Percentiles rank a stretch among this genome's conserved stretches.
These are phyloP conservation scores for Litsea cubeba DNA, from an alignment of 164 flowering plant genomes.

Conservation along the genomic window DNA sequence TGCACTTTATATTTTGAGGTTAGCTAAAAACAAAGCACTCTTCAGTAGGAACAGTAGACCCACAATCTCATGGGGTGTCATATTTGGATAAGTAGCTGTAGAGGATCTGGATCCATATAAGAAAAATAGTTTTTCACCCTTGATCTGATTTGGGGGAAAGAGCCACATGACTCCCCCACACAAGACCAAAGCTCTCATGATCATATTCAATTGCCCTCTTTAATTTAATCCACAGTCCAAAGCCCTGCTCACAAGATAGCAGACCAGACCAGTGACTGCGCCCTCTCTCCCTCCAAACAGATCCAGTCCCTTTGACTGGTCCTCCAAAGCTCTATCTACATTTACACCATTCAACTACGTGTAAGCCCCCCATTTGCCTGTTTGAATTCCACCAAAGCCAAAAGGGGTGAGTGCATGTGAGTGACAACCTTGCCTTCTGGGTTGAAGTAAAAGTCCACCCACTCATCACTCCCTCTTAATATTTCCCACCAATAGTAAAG, in stretches of 20 bases:
- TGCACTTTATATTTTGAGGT: too few relatives aligned
- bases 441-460: neutral
- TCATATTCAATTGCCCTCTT: neutral
- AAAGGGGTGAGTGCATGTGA: neutral
- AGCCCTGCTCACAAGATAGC: neutral
- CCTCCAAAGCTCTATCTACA: neutral
- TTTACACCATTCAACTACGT: neutral
- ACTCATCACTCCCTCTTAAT: neutral
- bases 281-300: neutral
- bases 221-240: neutral
- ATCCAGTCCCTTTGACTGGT: neutral
- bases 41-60: too few relatives aligned
- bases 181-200: neutral
- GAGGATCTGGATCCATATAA: too few relatives aligned
- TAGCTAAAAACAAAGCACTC: too few relatives aligned
- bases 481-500: too few relatives aligned
- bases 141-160: neutral
- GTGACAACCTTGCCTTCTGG: neutral
- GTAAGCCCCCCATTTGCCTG: neutral
- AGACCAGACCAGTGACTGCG: neutral
- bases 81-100: too few relatives aligned
- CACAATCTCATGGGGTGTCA: too few relatives aligned
- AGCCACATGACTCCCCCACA: neutral
- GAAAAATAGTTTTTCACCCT: neutral
- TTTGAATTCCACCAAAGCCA: neutral